Evolutionary conservation across 257 asterid species (phyloP), one percentile per base, ranked within the genome.

Genomic region (Scutellaria minor): DNA sequence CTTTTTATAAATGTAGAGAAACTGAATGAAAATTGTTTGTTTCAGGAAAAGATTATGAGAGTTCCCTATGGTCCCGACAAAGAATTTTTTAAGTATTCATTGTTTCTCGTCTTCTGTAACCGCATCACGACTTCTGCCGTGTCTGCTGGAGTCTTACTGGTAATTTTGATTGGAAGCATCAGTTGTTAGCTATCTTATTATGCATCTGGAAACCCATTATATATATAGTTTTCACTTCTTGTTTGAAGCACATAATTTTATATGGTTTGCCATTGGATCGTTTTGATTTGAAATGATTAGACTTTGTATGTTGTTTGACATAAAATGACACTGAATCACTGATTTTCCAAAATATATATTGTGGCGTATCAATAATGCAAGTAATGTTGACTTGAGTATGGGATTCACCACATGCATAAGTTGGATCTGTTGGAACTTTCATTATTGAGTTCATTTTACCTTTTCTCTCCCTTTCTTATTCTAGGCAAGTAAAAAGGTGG

Each of bases 41-140:
- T 81, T 66, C 99, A 95, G 98, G 99, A 95, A 78, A 95, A 92
- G 85, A 88, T 95, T 66, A 95, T 95, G 96, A 86, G 98, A 80
- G 87, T 92, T 78, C 99, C 99, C 27, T 95, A 92, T 80, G 99
- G 99, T 71, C 85, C 89, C 31, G 22, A 85, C 14, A 87, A 92
- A 73, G 98, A 95, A 72, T 90, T 72, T 79, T 95, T 92, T 48
- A 85, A 72, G 83, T 86, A 85, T 81, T 95, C 99, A 12, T 57
- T 95, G 82, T 95, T 95, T 88, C 96, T 92, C 46, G 99, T 95
- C 69, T 95, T 95, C 84, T 95, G 99, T 86, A 95, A 95, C 85
- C 98, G 99, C 62, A 90, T 92, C 80, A 75, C 94, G 20, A 95
- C 99, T 40, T 95, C 98, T 83, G 92, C 96, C 27, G 93, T 92